Conservation (phyloP, 2,329 filamentous ascomycete genomes). For the Elsinoe australis region DNA sequence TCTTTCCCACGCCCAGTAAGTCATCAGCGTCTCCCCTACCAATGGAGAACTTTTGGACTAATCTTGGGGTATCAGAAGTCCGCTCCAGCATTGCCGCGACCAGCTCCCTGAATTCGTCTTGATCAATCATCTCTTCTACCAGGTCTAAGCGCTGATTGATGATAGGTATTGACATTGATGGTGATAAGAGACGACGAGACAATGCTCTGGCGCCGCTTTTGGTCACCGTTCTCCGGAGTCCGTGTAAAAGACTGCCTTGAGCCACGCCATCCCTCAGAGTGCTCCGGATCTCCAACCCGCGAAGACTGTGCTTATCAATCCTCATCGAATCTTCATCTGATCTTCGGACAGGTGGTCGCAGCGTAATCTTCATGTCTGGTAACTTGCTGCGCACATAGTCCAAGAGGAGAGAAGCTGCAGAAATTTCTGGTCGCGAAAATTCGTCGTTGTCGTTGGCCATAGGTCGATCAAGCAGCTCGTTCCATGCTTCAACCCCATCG, state of each 20-base stretch:
- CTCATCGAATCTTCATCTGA: slow-evolving; percentile 70
- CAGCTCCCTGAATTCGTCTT: slow-evolving; percentile 61
- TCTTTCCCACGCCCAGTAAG: slow-evolving; percentile 72
- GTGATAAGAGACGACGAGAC: slow-evolving; percentile 74
- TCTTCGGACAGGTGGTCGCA: slow-evolving; percentile 73
- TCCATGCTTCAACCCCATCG: slow-evolving; percentile 57
- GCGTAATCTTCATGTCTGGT: slow-evolving; percentile 67
- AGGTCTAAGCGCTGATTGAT: slow-evolving; percentile 77
- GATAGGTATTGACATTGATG: slow-evolving; percentile 73
- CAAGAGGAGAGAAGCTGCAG: slow-evolving; percentile 71
- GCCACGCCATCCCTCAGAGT: slow-evolving; percentile 74
- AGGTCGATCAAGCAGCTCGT: slow-evolving; percentile 65
- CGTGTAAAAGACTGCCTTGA: slow-evolving; percentile 79
- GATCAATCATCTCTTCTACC: slow-evolving; percentile 63
- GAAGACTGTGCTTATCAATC: slow-evolving; percentile 86
- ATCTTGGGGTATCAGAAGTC: slow-evolving; percentile 76
- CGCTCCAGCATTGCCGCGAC: slow-evolving; percentile 60
- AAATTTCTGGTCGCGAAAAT: slow-evolving; percentile 63
- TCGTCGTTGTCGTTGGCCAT: slow-evolving; percentile 47
- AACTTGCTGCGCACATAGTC: slow-evolving; percentile 76
- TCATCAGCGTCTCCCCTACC: slow-evolving; percentile 90
- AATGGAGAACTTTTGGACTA: slow-evolving; percentile 90
- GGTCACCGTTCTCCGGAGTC: slow-evolving; percentile 81
- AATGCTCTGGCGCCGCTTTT: slow-evolving; percentile 83
- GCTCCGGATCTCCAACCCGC: slow-evolving; percentile 78